A percentile compares a stretch with the other conserved stretches of the same genome.
These are phyloP conservation scores for Myxozyma nipponensis DNA, from an alignment of 805 yeast genomes.

Conservation along the genomic window DNA sequence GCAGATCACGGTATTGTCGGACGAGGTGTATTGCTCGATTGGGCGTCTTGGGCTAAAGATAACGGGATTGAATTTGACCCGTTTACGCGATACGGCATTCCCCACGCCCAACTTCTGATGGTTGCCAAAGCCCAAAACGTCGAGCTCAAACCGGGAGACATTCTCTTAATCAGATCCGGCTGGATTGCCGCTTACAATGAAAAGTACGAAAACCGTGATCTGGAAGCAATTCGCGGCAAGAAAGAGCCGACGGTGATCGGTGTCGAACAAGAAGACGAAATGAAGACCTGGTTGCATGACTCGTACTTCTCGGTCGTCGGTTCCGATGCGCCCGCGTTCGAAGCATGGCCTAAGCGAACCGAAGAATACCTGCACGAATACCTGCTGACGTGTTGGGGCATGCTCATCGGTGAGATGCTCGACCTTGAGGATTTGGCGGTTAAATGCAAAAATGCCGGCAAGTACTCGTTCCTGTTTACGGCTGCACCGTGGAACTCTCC, in stretches of 20 bases:
- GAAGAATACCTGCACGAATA: conserved; percentile 26
- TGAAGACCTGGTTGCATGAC: conserved; percentile 33
- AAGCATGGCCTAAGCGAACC: conserved; percentile 30
- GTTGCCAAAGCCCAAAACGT: conserved; percentile 31
- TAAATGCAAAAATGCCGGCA: conserved; percentile 30
- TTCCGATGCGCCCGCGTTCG: conserved; percentile 34
- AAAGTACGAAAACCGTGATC: not conserved
- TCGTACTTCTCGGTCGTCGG: conserved; percentile 35
- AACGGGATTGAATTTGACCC: conserved; percentile 33
- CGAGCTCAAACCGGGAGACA: conserved; percentile 35
- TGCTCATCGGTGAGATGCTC: conserved; percentile 38
- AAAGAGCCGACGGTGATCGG: conserved; percentile 29
- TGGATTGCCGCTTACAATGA: conserved; percentile 33
- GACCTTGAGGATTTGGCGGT: conserved; percentile 35
- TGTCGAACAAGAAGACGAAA: conserved; percentile 32
- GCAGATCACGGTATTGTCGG: conserved; percentile 35
- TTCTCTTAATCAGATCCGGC: conserved; percentile 36
- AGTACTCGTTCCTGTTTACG: conserved; percentile 37
- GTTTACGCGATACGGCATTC: conserved; percentile 32
- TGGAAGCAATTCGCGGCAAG: conserved; percentile 12
- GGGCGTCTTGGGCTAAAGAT: conserved; percentile 34
- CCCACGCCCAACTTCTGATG: conserved; percentile 28
- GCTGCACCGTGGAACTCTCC: conserved; percentile 37
- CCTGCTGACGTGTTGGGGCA: conserved; percentile 38
- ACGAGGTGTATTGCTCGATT: conserved; percentile 38